Evolutionary conservation across 176 grass and related monocot species (phyloP), one percentile per base, ranked within the genome.

Genomic region (Panicum miliaceum): DNA sequence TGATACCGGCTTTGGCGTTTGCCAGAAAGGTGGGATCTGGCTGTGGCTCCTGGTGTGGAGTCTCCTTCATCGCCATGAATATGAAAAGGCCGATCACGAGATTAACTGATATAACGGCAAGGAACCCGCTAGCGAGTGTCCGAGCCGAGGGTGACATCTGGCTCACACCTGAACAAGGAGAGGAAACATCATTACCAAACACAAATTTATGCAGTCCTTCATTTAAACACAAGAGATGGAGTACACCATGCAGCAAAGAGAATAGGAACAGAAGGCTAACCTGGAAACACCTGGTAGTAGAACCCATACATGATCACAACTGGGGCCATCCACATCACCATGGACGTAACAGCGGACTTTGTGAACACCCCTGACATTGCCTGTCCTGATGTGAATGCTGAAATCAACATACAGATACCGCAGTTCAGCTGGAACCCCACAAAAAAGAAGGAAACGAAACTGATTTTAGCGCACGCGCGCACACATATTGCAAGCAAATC

Each of bases 21-120:
- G 91, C 96, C 73, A 98, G 72, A 61, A 98, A 98, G 27, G 89
- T 87, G 13, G 89, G 89, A 77, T 98, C 96, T 29, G 96, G 93
- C 68, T 93, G 93, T 38, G 87, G 89, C 68, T 90, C 92, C 7
- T 52, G 79, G 78, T 76, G 86, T 40, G 84, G 69, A 23, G 80
- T 68, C 77, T 92, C 84, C 61, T 95, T 94, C 87, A 98, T 93
- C 4, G 96, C 96, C 89, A 98, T 92, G 68, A 81, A 90, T 66
- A 95, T 98, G 64, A 95, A 98, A 25, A 83, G 84, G 10, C 88
- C 85, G 1, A 98, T 98, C 45, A 95, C 91, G 14, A 98, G 36
- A 78, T 95, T 98, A 58, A 98, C 87, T 0, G 96, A 98, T 82
- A 98, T 85, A 73, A 98, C 93, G 7, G 96, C 96, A 52, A 98